Evolutionary conservation across 768 basidiomycete genomes (phyloP), one percentile per base, ranked within the genome.

Genomic region (Suillus tomentosus): DNA sequence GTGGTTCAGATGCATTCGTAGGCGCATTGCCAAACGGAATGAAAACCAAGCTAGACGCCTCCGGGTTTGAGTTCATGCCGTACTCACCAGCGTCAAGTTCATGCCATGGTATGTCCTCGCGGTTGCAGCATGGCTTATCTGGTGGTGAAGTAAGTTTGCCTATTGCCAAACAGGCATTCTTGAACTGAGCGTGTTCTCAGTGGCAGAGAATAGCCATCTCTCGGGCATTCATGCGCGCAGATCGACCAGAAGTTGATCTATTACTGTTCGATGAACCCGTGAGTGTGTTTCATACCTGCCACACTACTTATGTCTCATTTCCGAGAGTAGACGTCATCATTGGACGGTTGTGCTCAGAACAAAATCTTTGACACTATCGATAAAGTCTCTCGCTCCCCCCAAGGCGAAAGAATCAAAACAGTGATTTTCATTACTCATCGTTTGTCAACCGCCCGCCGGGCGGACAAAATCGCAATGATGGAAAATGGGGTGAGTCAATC

Each of bases 161-260:
- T 54, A 51, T 61, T 60, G 66, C 60, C 63, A 27, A 53, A 65
- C 61, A 64, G 61, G 62, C 68, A 58, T 45, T 27, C 0, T 62
- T 58, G 37, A 15, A 53, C 27, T 67, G 40, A 74, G 11, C 62
- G 42, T 36, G 64, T 62, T 60, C 64, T 40, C 72, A 94, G 91
- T 94, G 93, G 93, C 92, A 94, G 77, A 80, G 91, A 68, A 85
- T 96, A 63, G 93, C 94, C 19, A 84, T 95, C 57, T 90, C 93
- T 55, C 84, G 94, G 56, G 91, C 92, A 17, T 95, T 95, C 70
- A 92, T 95, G 90, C 82, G 93, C 65, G 89, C 91, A 56, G 84
- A 80, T 70, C 86, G 84, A 71, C 90, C 86, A 24, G 86, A 88
- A 67, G 85, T 92, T 31, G 91, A 95, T 75, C 77, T 95, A 15